phyloP scores from a whole-genome alignment of 2,329 filamentous ascomycete species.

The Neonectria neomacrospora region DNA sequence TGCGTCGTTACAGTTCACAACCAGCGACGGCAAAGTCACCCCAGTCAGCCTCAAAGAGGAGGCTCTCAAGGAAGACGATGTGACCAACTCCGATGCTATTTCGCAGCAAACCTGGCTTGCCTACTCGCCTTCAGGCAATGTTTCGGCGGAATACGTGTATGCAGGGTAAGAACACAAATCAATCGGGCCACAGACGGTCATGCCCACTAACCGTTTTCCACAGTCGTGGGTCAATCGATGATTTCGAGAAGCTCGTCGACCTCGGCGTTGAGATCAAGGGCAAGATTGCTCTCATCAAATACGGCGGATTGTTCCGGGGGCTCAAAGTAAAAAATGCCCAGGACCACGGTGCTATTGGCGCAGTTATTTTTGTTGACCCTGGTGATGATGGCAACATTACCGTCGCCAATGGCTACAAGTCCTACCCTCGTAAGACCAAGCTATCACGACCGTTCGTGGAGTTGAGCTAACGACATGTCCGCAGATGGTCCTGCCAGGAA shows the following conservation, averaged over 20 bases:
- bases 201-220: background rate
- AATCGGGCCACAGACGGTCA: too few relatives aligned
- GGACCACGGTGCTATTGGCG: slow-evolving; percentile 84
- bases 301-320: slow-evolving; percentile 81
- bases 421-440: slow-evolving; percentile 67
- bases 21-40: slow-evolving; percentile 60
- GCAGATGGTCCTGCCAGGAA: slow-evolving; percentile 76
- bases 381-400: slow-evolving; percentile 84
- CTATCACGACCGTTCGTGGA: too few relatives aligned
- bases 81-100: slow-evolving; percentile 72
- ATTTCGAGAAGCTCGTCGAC: slow-evolving; percentile 76
- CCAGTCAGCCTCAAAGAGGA: slow-evolving; percentile 79
- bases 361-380: slow-evolving; percentile 84
- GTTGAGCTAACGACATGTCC: background rate
- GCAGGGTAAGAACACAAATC: slow-evolving; percentile 64
- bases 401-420: slow-evolving; percentile 75
- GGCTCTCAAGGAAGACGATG: slow-evolving; percentile 77
- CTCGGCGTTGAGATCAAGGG: slow-evolving; percentile 76
- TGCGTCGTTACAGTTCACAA: slow-evolving; percentile 59
- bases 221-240: slow-evolving; percentile 73
- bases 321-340: slow-evolving; percentile 87
- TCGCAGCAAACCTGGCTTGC: slow-evolving; percentile 82
- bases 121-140: slow-evolving; percentile 82
- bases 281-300: slow-evolving; percentile 82
- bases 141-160: slow-evolving; percentile 79